Percentiles rank a stretch among this genome's conserved stretches.
phyloP scores from a whole-genome alignment of 2,329 filamentous ascomycete genomes.

The Penicillium sclerotiorum region DNA sequence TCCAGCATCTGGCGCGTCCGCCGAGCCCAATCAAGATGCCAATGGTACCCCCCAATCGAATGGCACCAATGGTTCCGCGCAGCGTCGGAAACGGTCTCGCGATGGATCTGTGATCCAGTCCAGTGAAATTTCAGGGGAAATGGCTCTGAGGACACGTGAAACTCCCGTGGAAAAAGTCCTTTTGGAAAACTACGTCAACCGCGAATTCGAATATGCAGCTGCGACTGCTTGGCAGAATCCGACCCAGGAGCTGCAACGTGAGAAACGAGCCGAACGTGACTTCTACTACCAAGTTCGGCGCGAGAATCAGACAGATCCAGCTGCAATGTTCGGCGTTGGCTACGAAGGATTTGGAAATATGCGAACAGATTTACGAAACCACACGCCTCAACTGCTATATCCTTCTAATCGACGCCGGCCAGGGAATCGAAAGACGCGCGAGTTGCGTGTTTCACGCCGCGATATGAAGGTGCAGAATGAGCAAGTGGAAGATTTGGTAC shows the following conservation, averaged over 20 bases:
- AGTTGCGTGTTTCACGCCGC: conserved; percentile 74
- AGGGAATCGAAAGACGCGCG: conserved; percentile 73
- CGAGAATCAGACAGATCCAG: conserved; percentile 60
- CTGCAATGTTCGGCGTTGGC: conserved; percentile 66
- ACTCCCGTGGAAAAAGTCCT: conserved; percentile 53
- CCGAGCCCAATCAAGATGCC: conserved; percentile 33
- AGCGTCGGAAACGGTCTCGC: conserved; percentile 61
- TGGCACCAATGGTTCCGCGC: conserved; percentile 52
- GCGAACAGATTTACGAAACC: conserved; percentile 70
- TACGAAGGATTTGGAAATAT: conserved; percentile 91
- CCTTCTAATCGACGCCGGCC: conserved; percentile 74
- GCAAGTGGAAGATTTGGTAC: conserved; percentile 86
- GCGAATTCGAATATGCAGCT: conserved; percentile 63
- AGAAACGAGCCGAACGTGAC: conserved; percentile 68
- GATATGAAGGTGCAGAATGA: conserved; percentile 85
- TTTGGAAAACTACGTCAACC: conserved; percentile 66
- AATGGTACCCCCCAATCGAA: conserved; percentile 35
- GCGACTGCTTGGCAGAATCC: conserved; percentile 55
- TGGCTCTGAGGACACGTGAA: conserved; percentile 42
- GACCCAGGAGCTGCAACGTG: conserved; percentile 60
- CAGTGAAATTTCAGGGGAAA: conserved; percentile 32
- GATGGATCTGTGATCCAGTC: conserved; percentile 59
- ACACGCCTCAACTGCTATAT: conserved; percentile 73
- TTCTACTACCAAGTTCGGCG: conserved; percentile 70
- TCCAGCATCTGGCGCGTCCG: conserved; percentile 51